Evolutionary conservation across 257 asterid species (phyloP).

Genomic region (Salvia hispanica): DNA sequence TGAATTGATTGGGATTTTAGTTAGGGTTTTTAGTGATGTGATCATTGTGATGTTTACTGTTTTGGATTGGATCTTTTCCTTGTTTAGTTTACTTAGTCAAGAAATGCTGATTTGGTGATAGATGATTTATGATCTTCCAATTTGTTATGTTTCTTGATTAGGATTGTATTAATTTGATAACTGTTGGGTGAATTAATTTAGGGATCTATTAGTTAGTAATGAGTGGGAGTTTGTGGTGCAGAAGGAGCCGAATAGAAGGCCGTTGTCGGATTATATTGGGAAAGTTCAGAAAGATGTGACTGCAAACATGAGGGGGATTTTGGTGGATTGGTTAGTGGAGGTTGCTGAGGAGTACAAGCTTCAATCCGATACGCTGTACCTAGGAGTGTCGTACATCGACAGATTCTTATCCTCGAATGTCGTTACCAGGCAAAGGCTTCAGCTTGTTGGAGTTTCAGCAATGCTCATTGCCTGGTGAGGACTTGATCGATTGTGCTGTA

Average conservation of each 20-base stretch:
- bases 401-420: conserved; percentile 58
- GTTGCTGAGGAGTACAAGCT: conserved; percentile 80
- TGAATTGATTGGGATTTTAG: background rate
- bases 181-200: background rate
- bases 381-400: conserved; percentile 63
- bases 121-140: no score
- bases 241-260: conserved; percentile 53
- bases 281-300: conserved; percentile 67
- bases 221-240: conserved; percentile 17
- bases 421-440: conserved; percentile 58
- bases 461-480: conserved; percentile 96
- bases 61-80: background rate
- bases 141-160: no score
- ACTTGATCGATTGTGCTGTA: background rate
- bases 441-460: conserved; percentile 90
- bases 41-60: background rate
- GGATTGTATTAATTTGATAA: no score
- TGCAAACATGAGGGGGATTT: conserved; percentile 71
- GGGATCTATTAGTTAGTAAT: background rate
- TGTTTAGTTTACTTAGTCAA: background rate
- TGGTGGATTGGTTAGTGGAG: conserved; percentile 90
- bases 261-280: conserved; percentile 56
- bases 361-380: conserved; percentile 64
- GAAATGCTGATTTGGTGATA: background rate
- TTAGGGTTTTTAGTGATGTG: background rate